These are phyloP conservation scores for Zangia roseola DNA, from an alignment of 768 basidiomycete species.

Conservation along the genomic window DNA sequence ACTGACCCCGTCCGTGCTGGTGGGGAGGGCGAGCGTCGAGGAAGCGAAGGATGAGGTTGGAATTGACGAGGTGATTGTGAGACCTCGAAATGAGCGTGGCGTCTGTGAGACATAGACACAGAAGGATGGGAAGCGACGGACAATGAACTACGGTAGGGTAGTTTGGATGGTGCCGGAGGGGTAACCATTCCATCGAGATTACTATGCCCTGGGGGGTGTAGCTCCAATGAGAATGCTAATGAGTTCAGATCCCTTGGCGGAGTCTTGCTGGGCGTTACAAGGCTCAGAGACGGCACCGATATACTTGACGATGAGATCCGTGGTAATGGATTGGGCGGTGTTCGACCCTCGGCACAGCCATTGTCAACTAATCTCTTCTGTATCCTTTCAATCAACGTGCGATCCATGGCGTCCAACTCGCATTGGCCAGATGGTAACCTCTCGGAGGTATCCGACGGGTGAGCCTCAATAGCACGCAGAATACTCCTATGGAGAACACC, in stretches of 20 bases:
- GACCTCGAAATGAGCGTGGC: constrained; percentile 26
- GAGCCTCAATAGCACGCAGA: constrained; percentile 20
- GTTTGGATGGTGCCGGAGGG: neutral
- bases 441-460: constrained; percentile 10
- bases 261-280: constrained; percentile 10
- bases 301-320: constrained; percentile 25
- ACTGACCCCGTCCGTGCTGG: constrained; percentile 14
- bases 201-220: neutral
- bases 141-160: neutral
- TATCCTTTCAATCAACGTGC: constrained; percentile 32
- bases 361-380: constrained; percentile 31
- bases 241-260: neutral
- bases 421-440: neutral
- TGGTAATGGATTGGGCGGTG: constrained; percentile 17
- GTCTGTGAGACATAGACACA: constrained; percentile 6
- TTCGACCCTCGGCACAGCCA: constrained; percentile 29
- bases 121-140: constrained; percentile 5
- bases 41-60: constrained; percentile 6
- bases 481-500: constrained; percentile 38
- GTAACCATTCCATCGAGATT: neutral
- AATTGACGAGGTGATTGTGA: constrained; percentile 2
- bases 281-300: constrained; percentile 21
- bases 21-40: constrained; percentile 27
- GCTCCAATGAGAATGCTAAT: neutral
- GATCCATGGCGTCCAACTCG: constrained; percentile 32